phyloP scores from a whole-genome alignment of 176 grass and related monocot species.

The Aegilops speltoides region DNA sequence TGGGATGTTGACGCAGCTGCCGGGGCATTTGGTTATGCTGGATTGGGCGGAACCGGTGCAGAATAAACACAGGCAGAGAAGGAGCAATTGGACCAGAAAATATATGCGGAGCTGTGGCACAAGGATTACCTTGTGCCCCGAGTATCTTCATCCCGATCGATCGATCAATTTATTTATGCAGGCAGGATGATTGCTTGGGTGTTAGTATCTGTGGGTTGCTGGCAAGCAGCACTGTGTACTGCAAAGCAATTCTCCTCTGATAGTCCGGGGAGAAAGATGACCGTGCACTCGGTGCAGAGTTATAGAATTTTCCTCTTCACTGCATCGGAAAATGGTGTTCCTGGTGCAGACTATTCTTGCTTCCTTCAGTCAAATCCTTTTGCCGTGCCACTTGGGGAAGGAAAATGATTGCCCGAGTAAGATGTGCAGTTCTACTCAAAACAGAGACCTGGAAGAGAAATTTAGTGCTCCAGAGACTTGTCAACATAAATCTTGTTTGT shows the following conservation, averaged over 20 bases:
- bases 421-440: neutral
- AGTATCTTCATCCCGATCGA: neutral
- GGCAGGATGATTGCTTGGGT: neutral
- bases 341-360: neutral
- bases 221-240: neutral
- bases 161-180: neutral
- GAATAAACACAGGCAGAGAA: neutral
- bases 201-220: neutral
- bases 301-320: too few relatives aligned
- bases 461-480: too few relatives aligned
- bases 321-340: too few relatives aligned
- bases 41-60: neutral
- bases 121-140: neutral
- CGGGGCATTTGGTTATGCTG: neutral
- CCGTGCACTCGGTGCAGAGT: neutral
- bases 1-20: neutral
- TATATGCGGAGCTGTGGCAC: neutral
- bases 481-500: too few relatives aligned
- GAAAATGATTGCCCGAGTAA: neutral
- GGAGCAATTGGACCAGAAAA: neutral
- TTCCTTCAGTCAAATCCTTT: neutral
- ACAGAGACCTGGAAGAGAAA: too few relatives aligned
- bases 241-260: neutral
- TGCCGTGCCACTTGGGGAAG: too few relatives aligned
- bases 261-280: neutral